phyloP scores from a whole-genome alignment of 352 stramenopile genomes.

The Globisporangium emineosum region DNA sequence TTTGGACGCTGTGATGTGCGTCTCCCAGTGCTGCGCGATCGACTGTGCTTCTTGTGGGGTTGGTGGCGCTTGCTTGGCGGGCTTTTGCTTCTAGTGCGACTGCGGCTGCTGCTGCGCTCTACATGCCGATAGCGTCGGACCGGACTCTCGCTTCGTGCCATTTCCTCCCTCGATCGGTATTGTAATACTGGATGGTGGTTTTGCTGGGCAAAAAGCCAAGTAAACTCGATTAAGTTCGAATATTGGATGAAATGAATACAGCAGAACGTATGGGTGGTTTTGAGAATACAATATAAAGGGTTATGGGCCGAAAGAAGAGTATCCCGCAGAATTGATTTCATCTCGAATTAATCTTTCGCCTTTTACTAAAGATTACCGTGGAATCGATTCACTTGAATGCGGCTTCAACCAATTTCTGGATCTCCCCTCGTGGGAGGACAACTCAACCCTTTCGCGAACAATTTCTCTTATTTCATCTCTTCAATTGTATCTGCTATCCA shows the following conservation, averaged over 20 bases:
- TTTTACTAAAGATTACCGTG: slow-evolving; percentile 95
- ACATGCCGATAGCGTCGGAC: neutral
- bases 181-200: neutral
- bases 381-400: slow-evolving; percentile 71
- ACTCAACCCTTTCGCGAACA: neutral
- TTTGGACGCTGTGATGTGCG: neutral
- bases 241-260: neutral
- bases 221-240: neutral
- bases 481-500: no score
- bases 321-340: slow-evolving; percentile 67
- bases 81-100: neutral
- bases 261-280: neutral
- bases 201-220: neutral
- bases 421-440: slow-evolving; percentile 17
- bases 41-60: neutral
- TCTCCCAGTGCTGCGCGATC: neutral
- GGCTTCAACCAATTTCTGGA: slow-evolving; percentile 79
- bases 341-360: slow-evolving; percentile 89
- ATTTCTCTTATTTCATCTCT: no score
- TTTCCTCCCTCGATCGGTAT: neutral
- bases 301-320: neutral
- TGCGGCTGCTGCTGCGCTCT: neutral
- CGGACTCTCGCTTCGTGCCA: slow-evolving; percentile 7
- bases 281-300: neutral
- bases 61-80: neutral